Evolutionary conservation across 179 eudicot species (phyloP).

Genomic region (Spergularia azorica): DNA sequence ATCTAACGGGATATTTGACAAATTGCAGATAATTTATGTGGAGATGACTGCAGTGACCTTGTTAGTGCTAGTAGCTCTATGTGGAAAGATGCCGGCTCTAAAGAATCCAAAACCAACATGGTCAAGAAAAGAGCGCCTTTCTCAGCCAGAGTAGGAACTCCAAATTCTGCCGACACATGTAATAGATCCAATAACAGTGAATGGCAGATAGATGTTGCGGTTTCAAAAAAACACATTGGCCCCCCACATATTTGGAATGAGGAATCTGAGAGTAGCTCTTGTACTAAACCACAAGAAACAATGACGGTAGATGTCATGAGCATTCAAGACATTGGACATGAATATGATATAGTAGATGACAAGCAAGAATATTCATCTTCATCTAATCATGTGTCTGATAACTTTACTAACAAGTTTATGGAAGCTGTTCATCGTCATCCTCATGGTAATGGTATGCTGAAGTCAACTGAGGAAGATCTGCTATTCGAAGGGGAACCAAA

Average conservation of each 20-base stretch:
- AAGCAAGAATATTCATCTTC: constrained; percentile 71
- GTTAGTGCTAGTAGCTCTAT: constrained; percentile 53
- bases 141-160: constrained; percentile 44
- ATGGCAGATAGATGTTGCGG: constrained; percentile 69
- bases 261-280: constrained; percentile 66
- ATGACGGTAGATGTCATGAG: constrained; percentile 47
- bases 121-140: constrained; percentile 48
- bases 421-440: constrained; percentile 35
- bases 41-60: constrained; percentile 56
- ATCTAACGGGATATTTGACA: constrained; percentile 18
- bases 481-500: constrained; percentile 41
- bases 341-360: constrained; percentile 62
- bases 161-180: constrained; percentile 37
- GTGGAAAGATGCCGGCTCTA: constrained; percentile 43
- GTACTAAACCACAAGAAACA: constrained; percentile 53
- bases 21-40: constrained; percentile 57
- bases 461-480: constrained; percentile 33
- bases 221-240: constrained; percentile 46
- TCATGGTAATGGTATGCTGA: constrained; percentile 42
- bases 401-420: constrained; percentile 44
- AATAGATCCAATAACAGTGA: constrained; percentile 46
- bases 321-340: constrained; percentile 47
- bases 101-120: constrained; percentile 40
- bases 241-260: constrained; percentile 46
- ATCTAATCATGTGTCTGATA: constrained; percentile 53